Percentiles rank a stretch among this genome's conserved stretches.
Evolutionary conservation across 306 rosid species (phyloP).

Genomic region (Casuarina equisetifolia): DNA sequence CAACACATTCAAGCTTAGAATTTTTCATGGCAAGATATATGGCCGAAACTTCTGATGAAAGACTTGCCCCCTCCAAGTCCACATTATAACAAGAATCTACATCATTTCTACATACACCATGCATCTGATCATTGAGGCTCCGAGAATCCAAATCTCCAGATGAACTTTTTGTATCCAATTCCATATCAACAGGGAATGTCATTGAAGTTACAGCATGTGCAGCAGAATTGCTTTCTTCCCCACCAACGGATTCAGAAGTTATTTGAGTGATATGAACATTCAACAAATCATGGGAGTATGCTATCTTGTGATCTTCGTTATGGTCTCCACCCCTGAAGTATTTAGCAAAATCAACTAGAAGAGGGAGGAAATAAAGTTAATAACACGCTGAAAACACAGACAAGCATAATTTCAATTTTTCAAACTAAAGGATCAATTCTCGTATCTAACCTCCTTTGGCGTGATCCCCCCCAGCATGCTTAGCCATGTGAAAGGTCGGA

Average conservation of each 20-base stretch:
- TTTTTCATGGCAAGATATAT: conserved; percentile 80
- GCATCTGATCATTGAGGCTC: conserved; percentile 25
- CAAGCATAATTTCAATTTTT: conserved; percentile 5
- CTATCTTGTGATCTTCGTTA: conserved; percentile 38
- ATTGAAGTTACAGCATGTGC: conserved; percentile 21
- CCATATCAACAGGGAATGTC: conserved; percentile 42
- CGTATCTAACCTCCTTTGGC: conserved; percentile 65
- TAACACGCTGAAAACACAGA: background rate
- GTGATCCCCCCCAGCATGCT: conserved; percentile 56
- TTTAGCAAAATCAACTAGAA: conserved; percentile 68
- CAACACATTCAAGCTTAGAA: conserved; percentile 89
- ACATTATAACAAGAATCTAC: conserved; percentile 39
- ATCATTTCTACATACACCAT: conserved; percentile 35
- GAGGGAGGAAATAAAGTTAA: background rate
- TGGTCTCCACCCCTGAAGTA: conserved; percentile 67
- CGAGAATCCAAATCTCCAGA: conserved; percentile 19
- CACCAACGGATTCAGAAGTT: conserved; percentile 25
- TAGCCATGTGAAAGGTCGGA: conserved; percentile 75
- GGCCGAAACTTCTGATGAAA: conserved; percentile 79
- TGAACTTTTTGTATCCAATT: conserved; percentile 28
- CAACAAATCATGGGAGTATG: conserved; percentile 35
- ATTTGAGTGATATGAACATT: conserved; percentile 43
- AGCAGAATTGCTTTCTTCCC: conserved; percentile 26
- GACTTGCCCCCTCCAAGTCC: conserved; percentile 59
- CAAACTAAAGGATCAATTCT: background rate